Conservation (phyloP, 208 protist species). For the Trypanosoma congolense region DNA sequence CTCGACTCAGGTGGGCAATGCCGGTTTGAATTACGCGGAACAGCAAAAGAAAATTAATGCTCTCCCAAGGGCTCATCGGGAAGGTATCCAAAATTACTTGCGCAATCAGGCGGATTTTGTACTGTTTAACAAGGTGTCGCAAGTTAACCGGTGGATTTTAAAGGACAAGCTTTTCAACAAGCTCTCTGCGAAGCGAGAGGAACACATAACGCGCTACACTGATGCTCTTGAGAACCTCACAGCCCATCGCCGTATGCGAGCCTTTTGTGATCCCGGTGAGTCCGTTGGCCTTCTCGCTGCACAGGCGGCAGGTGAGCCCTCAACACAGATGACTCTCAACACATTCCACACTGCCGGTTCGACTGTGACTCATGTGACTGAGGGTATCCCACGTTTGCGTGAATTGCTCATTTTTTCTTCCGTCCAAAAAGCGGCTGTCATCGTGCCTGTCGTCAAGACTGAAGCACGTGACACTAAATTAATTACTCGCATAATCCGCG, state of each 20-base stretch:
- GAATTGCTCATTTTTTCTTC: constrained; percentile 98
- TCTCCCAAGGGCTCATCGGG: constrained; percentile 41
- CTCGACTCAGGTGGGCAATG: constrained; percentile 6
- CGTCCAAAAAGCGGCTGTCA: constrained; percentile 77
- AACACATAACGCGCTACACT: constrained; percentile 55
- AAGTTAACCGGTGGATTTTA: constrained; percentile 65
- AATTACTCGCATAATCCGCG: constrained; percentile 49
- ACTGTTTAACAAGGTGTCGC: constrained; percentile 71
- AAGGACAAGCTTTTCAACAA: constrained; percentile 44
- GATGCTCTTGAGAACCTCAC: constrained; percentile 62
- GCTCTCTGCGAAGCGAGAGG: constrained; percentile 49
- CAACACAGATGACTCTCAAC: constrained; percentile 99
- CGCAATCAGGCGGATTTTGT: constrained; percentile 51
- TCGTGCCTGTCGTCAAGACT: constrained; percentile 80
- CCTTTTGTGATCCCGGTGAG: constrained; percentile 92
- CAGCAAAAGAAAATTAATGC: constrained; percentile 38
- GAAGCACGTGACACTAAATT: constrained; percentile 52
- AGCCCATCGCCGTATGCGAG: constrained; percentile 38
- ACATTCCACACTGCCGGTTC: constrained; percentile 99
- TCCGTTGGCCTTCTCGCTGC: constrained; percentile 96
- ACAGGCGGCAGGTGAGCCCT: constrained; percentile 98
- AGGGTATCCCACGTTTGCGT: constrained; percentile 98
- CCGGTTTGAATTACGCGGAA: too few relatives aligned
- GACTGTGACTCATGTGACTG: constrained; percentile 99
- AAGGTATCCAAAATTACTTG: constrained; percentile 48